Percentiles rank a stretch among this genome's conserved stretches.
These are phyloP conservation scores for Beauveria bassiana DNA, from an alignment of 2,329 filamentous ascomycete genomes.

Conservation along the genomic window DNA sequence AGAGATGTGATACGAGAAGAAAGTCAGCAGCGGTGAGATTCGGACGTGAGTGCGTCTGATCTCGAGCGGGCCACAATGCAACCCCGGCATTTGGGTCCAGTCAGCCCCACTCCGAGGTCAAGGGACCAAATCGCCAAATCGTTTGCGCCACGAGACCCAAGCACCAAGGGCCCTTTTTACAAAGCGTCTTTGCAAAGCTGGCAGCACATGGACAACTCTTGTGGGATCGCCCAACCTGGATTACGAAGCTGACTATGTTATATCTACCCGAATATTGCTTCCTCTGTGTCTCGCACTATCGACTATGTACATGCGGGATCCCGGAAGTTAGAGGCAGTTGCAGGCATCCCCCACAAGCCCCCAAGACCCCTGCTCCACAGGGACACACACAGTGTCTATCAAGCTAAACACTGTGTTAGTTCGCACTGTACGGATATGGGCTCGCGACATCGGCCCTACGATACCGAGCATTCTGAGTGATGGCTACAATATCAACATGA, in stretches of 20 bases:
- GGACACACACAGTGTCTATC: no score
- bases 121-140: conserved; percentile 3
- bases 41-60: not conserved
- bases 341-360: no score
- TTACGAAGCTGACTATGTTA: not conserved
- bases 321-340: no score
- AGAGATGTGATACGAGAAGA: not conserved
- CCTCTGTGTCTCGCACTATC: not conserved
- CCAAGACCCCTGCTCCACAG: no score
- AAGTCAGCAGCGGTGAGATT: not conserved
- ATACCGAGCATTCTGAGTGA: no score
- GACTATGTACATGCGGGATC: no score
- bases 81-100: not conserved
- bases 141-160: not conserved
- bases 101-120: conserved; percentile 6
- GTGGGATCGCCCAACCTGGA: no score
- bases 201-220: no score
- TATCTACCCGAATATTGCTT: not conserved
- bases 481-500: no score
- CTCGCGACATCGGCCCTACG: no score
- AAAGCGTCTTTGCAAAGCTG: not conserved
- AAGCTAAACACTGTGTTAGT: no score
- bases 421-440: no score
- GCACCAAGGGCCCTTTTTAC: not conserved
- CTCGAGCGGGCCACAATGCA: not conserved